Base-by-base conservation (phyloP, 495 filamentous ascomycete species). In the Aspergillus leporis region DNA sequence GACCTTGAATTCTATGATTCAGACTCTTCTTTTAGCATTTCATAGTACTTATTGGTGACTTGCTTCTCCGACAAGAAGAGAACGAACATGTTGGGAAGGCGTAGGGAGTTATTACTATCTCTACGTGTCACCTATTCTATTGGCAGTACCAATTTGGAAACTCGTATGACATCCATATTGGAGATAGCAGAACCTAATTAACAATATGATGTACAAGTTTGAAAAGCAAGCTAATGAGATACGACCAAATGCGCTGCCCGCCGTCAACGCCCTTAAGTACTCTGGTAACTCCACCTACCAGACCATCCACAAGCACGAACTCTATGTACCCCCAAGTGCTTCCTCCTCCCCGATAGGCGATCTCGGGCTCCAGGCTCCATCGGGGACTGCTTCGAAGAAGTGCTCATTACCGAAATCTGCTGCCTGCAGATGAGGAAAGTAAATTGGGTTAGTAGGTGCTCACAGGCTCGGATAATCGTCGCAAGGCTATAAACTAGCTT, bases 51-150 rank as follows among this genome's bases (percentile, higher is more conserved):
- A 49, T 73, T 74, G 10, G 71, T 22, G 18, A 30, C 22, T 2
- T 70, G 68, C 3, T 38, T 43, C 25, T 69, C 66, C 14, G 66
- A 62, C 10, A 73, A 58, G 49, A 71, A 73, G 3, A 67, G 65
- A 22, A 69, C 61, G 49, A 73, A 74, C 64, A 74, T 66, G 51
- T 73, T 63, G 3, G 70, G 71, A n/a, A 74, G 61, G 16, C 49
- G 58, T n/a, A 68, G 61, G 16, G 56, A 40, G 22, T 54, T 25
- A 50, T 32, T 51, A 9, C 21, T 28, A 4, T 53, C 52, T n/a
- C 43, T 50, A 10, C 23, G 40, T 14, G 21, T 22, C n/a, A 28
- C 13, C 22, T 58, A 49, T 16, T 38, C 43, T 0, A 16, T 31
- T 28, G 49, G 55, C 13, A 50, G 32, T 8, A 46, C 6, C 4